Evolutionary conservation across 139 green algal species (phyloP), one percentile per base, ranked within the genome.

Genomic region (Closterium sp.): DNA sequence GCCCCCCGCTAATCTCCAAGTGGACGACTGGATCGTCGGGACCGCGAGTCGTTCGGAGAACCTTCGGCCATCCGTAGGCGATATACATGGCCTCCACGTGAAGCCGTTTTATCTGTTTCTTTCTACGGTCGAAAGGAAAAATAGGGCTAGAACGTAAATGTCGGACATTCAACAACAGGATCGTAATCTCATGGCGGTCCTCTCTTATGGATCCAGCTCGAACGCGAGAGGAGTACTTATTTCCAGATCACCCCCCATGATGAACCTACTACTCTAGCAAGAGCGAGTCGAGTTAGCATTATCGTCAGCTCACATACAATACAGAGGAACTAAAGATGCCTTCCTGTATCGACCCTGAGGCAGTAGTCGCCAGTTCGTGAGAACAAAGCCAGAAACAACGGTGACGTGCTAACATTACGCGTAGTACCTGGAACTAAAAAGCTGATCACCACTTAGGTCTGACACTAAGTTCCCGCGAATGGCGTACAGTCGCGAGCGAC

Each of bases 51-150:
- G 50, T 70, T 70, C 10, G 10, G 50, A 70, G 50, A 70, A 70
- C 50, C 50, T 70, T 70, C 50, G 50, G 50, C 50, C 92, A 94
- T 28, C 92, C 92, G 91, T 94, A 94, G 19, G 92, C 92, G 34
- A 94, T 91, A 92, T 94, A 70, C 50, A 70, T 70, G 50, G 50
- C 50, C 10, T 70, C 50, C 9, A 21, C 17, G 50, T 21, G 50
- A 70, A 19, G 50, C 50, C 50, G 50, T 70, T 70, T 70, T 70
- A 70, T 70, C 50, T 21, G 11, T 24, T 70, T 70, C 10, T 70
- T 10, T 70, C 10, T 19, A 24, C 50, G 19, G 50, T 24, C 50
- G 4, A 21, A 24, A 70, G 50, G 17, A 70, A 70, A 70, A 70
- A 19, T 70, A 70, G 50, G 17, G 50, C 50, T 24, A 21, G 50